Conservation (phyloP, 768 basidiomycete species). For the Lyophyllum semitale region DNA sequence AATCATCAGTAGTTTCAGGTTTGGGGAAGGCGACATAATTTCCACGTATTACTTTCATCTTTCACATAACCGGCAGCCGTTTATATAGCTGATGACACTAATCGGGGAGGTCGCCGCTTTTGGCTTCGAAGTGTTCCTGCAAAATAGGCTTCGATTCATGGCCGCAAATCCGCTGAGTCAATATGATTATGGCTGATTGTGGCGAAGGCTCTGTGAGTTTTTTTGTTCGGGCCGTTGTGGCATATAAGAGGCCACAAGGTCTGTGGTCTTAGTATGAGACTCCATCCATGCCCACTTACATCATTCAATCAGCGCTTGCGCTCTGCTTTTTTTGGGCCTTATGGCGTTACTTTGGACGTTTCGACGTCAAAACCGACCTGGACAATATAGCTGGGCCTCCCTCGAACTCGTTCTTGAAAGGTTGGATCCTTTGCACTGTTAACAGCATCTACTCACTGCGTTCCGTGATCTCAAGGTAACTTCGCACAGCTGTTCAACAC, state of each 20-base stretch:
- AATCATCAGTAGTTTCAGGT: too few relatives aligned
- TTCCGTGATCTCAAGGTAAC: too few relatives aligned
- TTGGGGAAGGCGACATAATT: neutral
- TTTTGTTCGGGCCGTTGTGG: neutral
- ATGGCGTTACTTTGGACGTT: constrained; percentile 16
- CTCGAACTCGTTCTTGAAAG: too few relatives aligned
- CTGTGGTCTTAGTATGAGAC: neutral
- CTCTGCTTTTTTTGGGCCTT: constrained; percentile 1
- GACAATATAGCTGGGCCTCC: constrained; percentile 15
- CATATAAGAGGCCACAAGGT: neutral
- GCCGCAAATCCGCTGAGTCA: too few relatives aligned
- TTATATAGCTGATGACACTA: too few relatives aligned
- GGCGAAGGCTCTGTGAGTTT: neutral
- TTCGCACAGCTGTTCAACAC: constrained; percentile 11
- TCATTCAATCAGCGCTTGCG: neutral
- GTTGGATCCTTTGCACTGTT: neutral
- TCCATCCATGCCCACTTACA: neutral
- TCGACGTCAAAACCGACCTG: constrained; percentile 20
- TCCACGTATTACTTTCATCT: neutral
- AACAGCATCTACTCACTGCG: neutral
- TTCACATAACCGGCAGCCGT: neutral
- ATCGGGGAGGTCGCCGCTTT: too few relatives aligned
- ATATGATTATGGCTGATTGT: neutral
- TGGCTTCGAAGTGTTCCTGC: neutral
- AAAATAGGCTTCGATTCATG: neutral